phyloP scores from a whole-genome alignment of 768 basidiomycete genomes.

The Strobilomyces dryophilus region DNA sequence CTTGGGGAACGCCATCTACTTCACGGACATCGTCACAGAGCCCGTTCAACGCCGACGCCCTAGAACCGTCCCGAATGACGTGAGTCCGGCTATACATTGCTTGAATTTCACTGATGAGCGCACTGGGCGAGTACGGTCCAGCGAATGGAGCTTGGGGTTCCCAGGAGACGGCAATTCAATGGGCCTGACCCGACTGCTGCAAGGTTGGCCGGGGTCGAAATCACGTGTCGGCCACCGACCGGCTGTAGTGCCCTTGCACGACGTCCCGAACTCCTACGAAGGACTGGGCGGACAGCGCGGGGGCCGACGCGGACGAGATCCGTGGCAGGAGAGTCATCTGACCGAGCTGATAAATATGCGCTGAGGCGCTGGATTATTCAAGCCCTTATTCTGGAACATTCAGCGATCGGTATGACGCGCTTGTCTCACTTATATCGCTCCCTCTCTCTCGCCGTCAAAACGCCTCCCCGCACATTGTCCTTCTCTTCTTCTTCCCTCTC shows the following conservation, averaged over 20 bases:
- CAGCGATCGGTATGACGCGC: not conserved
- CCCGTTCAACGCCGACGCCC: no score
- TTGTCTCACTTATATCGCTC: constrained; percentile 22
- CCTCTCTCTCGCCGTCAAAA: constrained; percentile 10
- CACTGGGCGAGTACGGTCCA: no score
- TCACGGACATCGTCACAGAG: no score
- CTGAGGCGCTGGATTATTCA: not conserved
- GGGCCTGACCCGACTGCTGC: no score
- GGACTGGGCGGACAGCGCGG: not conserved
- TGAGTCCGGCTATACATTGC: no score
- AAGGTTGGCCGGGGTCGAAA: no score
- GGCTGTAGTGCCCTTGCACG: no score
- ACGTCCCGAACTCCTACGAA: not conserved
- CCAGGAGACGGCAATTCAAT: no score
- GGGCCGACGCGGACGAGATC: not conserved
- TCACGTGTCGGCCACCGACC: not conserved
- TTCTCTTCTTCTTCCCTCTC: constrained; percentile 14
- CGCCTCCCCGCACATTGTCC: not conserved
- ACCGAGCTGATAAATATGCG: not conserved
- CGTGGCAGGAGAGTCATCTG: not conserved
- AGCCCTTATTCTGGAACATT: not conserved
- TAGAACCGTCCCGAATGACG: no score
- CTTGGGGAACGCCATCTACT: no score
- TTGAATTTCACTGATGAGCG: no score
- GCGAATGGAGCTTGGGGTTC: no score